These are phyloP conservation scores for Colletotrichum echinochloae DNA, from an alignment of 2,329 filamentous ascomycete genomes.

Conservation along the genomic window DNA sequence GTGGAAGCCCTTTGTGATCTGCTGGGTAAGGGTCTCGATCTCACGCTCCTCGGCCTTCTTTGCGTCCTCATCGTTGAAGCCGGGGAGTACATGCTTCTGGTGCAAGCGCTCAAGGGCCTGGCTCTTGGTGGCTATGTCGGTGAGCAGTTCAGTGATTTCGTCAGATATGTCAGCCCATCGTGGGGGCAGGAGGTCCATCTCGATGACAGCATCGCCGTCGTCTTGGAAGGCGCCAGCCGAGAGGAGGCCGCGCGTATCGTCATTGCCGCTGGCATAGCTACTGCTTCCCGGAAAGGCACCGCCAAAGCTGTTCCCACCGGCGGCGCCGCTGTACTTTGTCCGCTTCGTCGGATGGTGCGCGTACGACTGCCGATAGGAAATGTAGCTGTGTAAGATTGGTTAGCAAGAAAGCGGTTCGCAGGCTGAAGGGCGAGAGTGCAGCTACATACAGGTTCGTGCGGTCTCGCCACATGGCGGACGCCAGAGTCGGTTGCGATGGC, in stretches of 20 bases:
- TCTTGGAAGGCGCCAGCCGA: slow-evolving; percentile 82
- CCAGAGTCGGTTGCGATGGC: slow-evolving; percentile 44
- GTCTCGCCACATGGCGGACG: slow-evolving; percentile 95
- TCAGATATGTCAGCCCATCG: slow-evolving; percentile 97
- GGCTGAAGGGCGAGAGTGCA: slow-evolving; percentile 38
- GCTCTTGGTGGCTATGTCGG: slow-evolving; percentile 84
- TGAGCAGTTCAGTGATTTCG: slow-evolving; percentile 86
- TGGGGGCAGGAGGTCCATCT: slow-evolving; percentile 96
- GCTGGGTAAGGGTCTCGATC: slow-evolving; percentile 90
- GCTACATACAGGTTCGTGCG: slow-evolving; percentile 90
- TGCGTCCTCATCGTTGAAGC: slow-evolving; percentile 94
- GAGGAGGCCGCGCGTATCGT: slow-evolving; percentile 82
- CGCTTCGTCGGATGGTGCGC: slow-evolving; percentile 93
- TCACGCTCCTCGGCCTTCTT: slow-evolving; percentile 88
- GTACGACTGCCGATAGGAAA: slow-evolving; percentile 99
- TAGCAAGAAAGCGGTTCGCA: slow-evolving; percentile 44
- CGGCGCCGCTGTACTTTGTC: slow-evolving; percentile 70
- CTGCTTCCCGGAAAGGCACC: slow-evolving; percentile 65
- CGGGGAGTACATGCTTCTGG: slow-evolving; percentile 95
- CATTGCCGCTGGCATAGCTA: slow-evolving; percentile 55
- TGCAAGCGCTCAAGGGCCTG: slow-evolving; percentile 90
- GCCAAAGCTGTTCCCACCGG: slow-evolving; percentile 69
- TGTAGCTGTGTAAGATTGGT: slow-evolving; percentile 74
- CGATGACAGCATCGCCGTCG: slow-evolving; percentile 94
- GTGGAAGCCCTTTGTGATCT: slow-evolving; percentile 90